Evolutionary conservation across 352 stramenopile genomes (phyloP), one percentile per base, ranked within the genome.

Genomic region (Phytopythium helicoides): DNA sequence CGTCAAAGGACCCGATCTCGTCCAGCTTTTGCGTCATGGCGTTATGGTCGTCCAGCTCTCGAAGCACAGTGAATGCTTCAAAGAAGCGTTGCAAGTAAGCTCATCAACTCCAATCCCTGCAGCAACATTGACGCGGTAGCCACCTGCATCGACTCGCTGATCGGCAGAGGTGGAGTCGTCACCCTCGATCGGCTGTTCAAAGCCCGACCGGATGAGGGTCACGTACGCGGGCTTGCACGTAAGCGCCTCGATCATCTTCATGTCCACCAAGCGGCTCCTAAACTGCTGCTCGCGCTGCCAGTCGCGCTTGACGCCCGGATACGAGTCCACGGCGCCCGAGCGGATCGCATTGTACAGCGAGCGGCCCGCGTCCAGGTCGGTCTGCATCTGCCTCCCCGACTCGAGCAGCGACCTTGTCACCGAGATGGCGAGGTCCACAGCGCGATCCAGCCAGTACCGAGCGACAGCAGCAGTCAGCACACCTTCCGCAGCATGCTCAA

Each of bases 241-340:
- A 52, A 58, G 72, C 33, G 39, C 53, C 39, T 67, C 64, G 14
- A 83, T 36, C 21, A 73, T 63, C 44, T 68, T 55, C 40, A 83
- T 68, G 48, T 87, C 78, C 10, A 74, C 58, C 3, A 92, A 60
- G 1, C 76, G 74, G 25, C 56, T 64, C 16, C 77, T 66, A 26
- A 89, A 89, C 40, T 64, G 52, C 14, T 77, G 79, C 54, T 92
- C 80, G 19, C 78, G 80, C 56, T 87, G 77, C 84, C 80, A 92
- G 60, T 92, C 80, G 47, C 60, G 58, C 48, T 82, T 86, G 26
- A 87, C 66, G 28, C 69, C 78, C 9, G 78, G 53, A 41, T 92
- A 92, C 34, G 81, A 82, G 26, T 81, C 50, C 25, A 86, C 66
- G 1, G 71, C 76, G 8, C 80, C 78, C 0, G 81, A 90, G 6